Evolutionary conservation across 495 filamentous ascomycete species (phyloP).

Genomic region (Aspergillus cristatus): DNA sequence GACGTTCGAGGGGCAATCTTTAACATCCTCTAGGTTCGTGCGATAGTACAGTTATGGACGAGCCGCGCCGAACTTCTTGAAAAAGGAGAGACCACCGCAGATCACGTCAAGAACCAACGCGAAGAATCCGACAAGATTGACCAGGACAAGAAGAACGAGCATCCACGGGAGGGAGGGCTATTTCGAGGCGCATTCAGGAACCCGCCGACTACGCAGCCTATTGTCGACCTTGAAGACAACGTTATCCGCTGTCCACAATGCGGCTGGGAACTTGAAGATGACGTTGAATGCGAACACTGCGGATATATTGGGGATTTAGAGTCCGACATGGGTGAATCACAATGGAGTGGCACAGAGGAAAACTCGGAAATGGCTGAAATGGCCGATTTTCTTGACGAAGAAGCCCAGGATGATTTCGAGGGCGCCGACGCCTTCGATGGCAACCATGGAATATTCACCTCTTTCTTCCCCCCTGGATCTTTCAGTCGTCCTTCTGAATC

Average conservation of each 20-base stretch:
- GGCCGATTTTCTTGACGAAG: constrained; percentile 26
- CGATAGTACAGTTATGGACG: constrained; percentile 59
- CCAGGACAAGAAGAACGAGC: constrained; percentile 36
- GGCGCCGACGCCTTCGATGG: constrained; percentile 9
- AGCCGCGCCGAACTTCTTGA: constrained; percentile 54
- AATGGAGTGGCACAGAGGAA: constrained; percentile 18
- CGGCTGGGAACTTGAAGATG: constrained; percentile 54
- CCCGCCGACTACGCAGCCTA: constrained; percentile 15
- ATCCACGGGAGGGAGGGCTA: constrained; percentile 46
- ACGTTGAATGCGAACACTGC: constrained; percentile 45
- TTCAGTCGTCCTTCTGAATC: background rate
- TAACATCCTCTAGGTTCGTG: constrained; percentile 43
- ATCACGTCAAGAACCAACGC: constrained; percentile 48
- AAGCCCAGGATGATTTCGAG: constrained; percentile 25
- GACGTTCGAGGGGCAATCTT: background rate
- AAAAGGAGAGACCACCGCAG: constrained; percentile 50
- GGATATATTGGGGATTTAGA: constrained; percentile 38
- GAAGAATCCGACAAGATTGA: constrained; percentile 58
- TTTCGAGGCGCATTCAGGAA: constrained; percentile 56
- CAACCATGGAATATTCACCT: background rate
- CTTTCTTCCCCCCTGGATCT: background rate
- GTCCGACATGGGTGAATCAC: constrained; percentile 20
- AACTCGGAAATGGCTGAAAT: constrained; percentile 24
- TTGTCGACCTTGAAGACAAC: constrained; percentile 52
- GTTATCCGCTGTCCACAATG: constrained; percentile 57